Evolutionary conservation across 2,329 filamentous ascomycete species (phyloP).

Genomic region (Pseudogymnoascus sp.): DNA sequence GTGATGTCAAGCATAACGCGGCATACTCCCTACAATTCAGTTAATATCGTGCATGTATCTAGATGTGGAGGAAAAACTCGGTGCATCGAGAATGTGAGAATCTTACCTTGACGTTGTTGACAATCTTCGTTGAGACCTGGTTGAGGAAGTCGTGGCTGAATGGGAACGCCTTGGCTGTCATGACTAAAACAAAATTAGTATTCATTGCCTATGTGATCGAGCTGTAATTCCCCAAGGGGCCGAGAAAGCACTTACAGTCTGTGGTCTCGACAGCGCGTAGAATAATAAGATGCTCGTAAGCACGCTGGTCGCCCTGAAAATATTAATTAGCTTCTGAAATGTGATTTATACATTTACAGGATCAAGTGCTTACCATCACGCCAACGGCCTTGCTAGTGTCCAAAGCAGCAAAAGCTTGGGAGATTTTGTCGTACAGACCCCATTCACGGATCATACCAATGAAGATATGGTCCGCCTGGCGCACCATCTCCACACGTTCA

Average conservation of each 20-base stretch:
- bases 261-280: conserved; percentile 52
- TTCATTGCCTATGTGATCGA: conserved; percentile 48
- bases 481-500: conserved; percentile 68
- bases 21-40: conserved; percentile 46
- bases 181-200: conserved; percentile 46
- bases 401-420: conserved; percentile 62
- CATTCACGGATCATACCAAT: conserved; percentile 65
- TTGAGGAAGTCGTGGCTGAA: conserved; percentile 57
- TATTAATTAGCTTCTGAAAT: conserved; percentile 28
- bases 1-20: conserved; percentile 60
- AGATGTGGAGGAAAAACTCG: background rate
- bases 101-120: conserved; percentile 56
- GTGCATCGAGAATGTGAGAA: background rate
- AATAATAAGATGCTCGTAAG: conserved; percentile 54
- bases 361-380: conserved; percentile 37
- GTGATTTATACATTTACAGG: background rate
- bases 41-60: conserved; percentile 2
- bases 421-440: conserved; percentile 63
- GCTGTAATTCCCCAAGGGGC: background rate
- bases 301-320: conserved; percentile 52
- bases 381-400: conserved; percentile 57
- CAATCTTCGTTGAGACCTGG: conserved; percentile 56
- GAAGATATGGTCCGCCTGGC: conserved; percentile 71
- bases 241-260: conserved; percentile 24
- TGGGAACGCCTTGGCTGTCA: conserved; percentile 29